Conservation (phyloP, 1,284 basidiomycete species). For the Inonotus obliquus region DNA sequence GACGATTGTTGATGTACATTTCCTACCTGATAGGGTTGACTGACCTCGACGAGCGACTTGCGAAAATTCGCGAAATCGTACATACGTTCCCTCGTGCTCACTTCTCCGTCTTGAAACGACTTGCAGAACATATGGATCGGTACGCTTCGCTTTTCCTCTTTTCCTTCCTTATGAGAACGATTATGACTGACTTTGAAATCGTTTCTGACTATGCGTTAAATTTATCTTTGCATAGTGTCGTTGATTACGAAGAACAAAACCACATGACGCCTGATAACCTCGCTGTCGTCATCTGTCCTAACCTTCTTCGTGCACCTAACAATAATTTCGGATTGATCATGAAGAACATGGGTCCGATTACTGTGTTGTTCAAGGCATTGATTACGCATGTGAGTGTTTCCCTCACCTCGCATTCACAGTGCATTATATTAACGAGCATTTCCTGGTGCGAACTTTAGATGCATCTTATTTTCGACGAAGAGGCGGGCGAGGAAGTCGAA, state of each 20-base stretch:
- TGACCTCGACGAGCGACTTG: slow-evolving; percentile 61
- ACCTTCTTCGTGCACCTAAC: slow-evolving; percentile 62
- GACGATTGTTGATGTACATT: slow-evolving; percentile 3
- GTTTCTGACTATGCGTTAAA: not conserved
- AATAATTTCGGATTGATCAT: slow-evolving; percentile 72
- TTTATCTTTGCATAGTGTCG: slow-evolving; percentile 46
- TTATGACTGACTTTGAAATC: not conserved
- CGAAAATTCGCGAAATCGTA: slow-evolving; percentile 59
- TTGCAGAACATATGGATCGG: slow-evolving; percentile 80
- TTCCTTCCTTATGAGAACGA: not conserved
- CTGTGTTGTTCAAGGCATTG: slow-evolving; percentile 71
- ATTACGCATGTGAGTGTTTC: slow-evolving; percentile 64
- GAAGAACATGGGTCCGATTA: slow-evolving; percentile 71
- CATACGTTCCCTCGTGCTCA: slow-evolving; percentile 64
- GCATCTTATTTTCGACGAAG: slow-evolving; percentile 47
- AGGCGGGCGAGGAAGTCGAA: slow-evolving; percentile 24
- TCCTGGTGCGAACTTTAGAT: slow-evolving; percentile 28
- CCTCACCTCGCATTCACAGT: not conserved
- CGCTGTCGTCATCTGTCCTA: slow-evolving; percentile 80
- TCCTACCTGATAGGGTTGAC: slow-evolving; percentile 46
- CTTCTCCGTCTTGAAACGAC: slow-evolving; percentile 69
- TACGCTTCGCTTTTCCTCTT: slow-evolving; percentile 29
- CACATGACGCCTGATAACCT: slow-evolving; percentile 82
- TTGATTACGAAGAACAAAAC: slow-evolving; percentile 79
- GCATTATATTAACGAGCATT: not conserved